These are phyloP conservation scores for Syncephalastrum racemosum DNA, from an alignment of 371 early-diverging fungal species.

Conservation along the genomic window DNA sequence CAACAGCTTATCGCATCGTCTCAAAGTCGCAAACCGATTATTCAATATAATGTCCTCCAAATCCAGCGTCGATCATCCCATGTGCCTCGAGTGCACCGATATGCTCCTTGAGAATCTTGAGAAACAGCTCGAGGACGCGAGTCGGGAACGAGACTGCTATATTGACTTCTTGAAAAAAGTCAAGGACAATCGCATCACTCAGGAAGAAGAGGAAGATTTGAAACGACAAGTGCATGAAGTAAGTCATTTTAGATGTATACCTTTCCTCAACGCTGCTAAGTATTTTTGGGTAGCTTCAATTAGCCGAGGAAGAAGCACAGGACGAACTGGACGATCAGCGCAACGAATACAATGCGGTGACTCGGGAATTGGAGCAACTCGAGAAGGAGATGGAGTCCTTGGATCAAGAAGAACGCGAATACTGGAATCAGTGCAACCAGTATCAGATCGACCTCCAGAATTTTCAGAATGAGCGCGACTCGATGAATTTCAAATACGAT, in stretches of 20 bases:
- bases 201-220: constrained; percentile 46
- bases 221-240: constrained; percentile 52
- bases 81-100: constrained; percentile 90
- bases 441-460: constrained; percentile 59
- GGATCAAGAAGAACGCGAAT: constrained; percentile 64
- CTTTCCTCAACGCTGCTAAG: background rate
- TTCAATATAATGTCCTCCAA: constrained; percentile 72
- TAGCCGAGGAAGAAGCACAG: constrained; percentile 54
- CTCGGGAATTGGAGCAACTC: constrained; percentile 57
- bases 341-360: constrained; percentile 56
- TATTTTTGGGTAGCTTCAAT: constrained; percentile 32
- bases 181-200: constrained; percentile 52
- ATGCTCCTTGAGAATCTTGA: constrained; percentile 69
- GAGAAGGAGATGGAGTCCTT: constrained; percentile 63
- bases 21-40: constrained; percentile 64
- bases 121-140: constrained; percentile 67
- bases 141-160: constrained; percentile 75
- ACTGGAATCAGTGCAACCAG: constrained; percentile 78
- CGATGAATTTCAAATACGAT: constrained; percentile 77
- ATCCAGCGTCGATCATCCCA: constrained; percentile 79
- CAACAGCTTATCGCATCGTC: constrained; percentile 53
- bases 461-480: constrained; percentile 79
- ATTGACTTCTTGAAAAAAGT: constrained; percentile 66
- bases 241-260: constrained; percentile 11
- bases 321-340: constrained; percentile 59